Conservation (phyloP, 1,139 yeast genomes). For the Blastobotrys indianensis region DNA sequence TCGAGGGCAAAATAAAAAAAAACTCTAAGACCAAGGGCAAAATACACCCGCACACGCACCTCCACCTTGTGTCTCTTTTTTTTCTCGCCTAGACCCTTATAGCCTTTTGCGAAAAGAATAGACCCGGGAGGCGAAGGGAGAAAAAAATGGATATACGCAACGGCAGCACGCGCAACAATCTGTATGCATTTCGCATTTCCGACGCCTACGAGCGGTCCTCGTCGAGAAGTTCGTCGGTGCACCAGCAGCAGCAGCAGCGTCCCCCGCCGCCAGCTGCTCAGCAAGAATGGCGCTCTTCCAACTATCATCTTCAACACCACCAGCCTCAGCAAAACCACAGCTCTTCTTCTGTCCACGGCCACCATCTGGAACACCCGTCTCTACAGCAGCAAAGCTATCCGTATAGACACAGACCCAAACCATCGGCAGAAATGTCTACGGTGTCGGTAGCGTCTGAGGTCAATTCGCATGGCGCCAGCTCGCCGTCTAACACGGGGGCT, state of each 20-base stretch:
- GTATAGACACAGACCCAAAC: neutral
- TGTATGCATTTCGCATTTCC: conserved; percentile 6
- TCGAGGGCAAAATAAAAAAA: no score
- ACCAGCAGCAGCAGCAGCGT: neutral
- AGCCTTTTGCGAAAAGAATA: neutral
- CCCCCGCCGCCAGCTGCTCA: neutral
- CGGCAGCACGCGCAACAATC: conserved; percentile 2
- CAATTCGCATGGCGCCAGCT: no score
- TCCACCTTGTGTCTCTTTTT: no score
- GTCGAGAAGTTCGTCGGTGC: neutral
- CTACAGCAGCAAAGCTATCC: neutral
- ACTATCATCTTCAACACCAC: no score
- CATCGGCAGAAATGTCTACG: no score
- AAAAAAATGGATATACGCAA: no score
- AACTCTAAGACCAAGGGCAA: no score
- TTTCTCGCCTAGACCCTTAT: neutral
- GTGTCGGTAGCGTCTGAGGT: conserved; percentile 2
- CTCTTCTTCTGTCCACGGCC: neutral
- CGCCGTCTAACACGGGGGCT: no score
- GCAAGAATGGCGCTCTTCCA: no score
- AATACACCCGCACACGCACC: no score
- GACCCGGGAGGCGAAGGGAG: neutral
- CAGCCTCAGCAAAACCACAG: no score
- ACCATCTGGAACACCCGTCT: neutral
- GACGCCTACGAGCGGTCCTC: conserved; percentile 3